These are phyloP conservation scores for Coprinopsis sp. DNA, from an alignment of 768 basidiomycete genomes.

Conservation along the genomic window DNA sequence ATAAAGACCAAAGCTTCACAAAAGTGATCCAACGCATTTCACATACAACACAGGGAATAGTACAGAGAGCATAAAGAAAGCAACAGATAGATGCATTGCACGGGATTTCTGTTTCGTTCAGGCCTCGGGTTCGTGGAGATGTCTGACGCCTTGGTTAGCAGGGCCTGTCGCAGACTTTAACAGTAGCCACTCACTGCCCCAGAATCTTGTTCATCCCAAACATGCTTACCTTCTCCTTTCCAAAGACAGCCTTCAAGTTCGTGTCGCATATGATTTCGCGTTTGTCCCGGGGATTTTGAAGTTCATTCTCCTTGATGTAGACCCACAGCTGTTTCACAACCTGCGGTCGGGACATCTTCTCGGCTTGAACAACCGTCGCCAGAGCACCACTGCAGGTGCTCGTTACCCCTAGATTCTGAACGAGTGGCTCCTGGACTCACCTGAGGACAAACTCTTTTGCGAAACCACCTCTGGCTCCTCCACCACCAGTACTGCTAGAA, in stretches of 20 bases:
- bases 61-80: not conserved
- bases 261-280: conserved; percentile 84
- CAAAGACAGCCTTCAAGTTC: conserved; percentile 68
- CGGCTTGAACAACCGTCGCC: conserved; percentile 59
- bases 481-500: conserved; percentile 28
- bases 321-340: conserved; percentile 89
- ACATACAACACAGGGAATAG: not conserved
- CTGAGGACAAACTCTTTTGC: conserved; percentile 73
- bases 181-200: conserved; percentile 51
- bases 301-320: conserved; percentile 73
- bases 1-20: too few relatives aligned
- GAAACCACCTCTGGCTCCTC: conserved; percentile 66
- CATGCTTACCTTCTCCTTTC: conserved; percentile 82
- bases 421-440: conserved; percentile 32
- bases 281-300: conserved; percentile 84
- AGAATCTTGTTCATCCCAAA: conserved; percentile 93
- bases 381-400: conserved; percentile 56
- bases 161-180: not conserved
- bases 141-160: conserved; percentile 20
- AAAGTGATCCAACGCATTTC: too few relatives aligned
- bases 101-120: conserved; percentile 4
- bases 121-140: conserved; percentile 32
- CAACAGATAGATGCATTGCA: not conserved
- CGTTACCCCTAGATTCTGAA: not conserved
- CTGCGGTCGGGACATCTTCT: conserved; percentile 78